phyloP scores from a whole-genome alignment of 2,329 filamentous ascomycete species.

The Beauveria pseudobassiana region DNA sequence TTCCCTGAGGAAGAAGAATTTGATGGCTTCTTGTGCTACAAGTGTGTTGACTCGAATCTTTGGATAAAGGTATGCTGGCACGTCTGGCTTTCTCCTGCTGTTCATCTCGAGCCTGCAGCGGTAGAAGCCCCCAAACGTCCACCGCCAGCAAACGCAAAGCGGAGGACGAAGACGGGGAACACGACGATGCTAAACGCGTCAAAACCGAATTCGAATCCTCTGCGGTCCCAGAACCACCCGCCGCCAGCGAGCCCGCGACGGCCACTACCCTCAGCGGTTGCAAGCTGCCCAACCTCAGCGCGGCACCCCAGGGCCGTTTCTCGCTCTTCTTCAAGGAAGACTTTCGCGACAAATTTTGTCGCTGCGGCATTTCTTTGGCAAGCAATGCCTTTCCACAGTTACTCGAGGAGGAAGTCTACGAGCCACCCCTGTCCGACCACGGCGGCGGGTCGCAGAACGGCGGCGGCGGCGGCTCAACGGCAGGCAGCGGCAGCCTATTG shows the following conservation, averaged over 20 bases:
- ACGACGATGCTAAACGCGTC: constrained; percentile 41
- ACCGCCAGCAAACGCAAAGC: constrained; percentile 58
- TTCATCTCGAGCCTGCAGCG: constrained; percentile 40
- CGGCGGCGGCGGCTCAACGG: constrained; percentile 40
- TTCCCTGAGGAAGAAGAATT: constrained; percentile 89
- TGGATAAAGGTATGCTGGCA: constrained; percentile 88
- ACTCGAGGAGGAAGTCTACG: constrained; percentile 88
- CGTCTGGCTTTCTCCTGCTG: constrained; percentile 69
- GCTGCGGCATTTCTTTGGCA: constrained; percentile 72
- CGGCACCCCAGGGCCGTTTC: constrained; percentile 50
- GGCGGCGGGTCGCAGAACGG: constrained; percentile 30
- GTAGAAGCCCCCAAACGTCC: neutral
- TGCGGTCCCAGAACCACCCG: constrained; percentile 14
- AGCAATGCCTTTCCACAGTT: constrained; percentile 66
- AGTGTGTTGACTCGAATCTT: constrained; percentile 77
- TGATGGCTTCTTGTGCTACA: constrained; percentile 86
- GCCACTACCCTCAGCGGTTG: constrained; percentile 31
- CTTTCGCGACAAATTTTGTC: constrained; percentile 79
- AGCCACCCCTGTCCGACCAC: constrained; percentile 74
- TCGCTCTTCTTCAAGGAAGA: constrained; percentile 74
- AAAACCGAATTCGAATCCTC: constrained; percentile 33
- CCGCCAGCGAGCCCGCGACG: constrained; percentile 8
- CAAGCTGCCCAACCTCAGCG: constrained; percentile 54
- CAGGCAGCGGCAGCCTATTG: constrained; percentile 73
- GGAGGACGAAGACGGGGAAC: constrained; percentile 38